Conservation (phyloP, 371 early-diverging fungal genomes). For the Zychaea mexicana region DNA sequence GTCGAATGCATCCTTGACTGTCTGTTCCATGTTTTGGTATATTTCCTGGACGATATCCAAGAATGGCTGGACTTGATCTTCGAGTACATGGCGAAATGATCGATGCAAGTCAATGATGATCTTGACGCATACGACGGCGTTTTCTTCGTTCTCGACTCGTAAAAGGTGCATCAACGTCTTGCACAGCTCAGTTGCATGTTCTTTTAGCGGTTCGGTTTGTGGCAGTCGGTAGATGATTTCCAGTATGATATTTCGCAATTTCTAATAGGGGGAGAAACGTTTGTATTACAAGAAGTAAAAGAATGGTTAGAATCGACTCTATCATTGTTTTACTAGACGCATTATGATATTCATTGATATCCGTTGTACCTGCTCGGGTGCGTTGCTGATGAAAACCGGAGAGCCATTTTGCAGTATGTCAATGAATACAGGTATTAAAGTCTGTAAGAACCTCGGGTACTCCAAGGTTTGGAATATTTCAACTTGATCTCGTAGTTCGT, state of each 20-base stretch:
- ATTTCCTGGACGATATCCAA: constrained; percentile 91
- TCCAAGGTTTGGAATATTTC: constrained; percentile 88
- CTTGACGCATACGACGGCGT: constrained; percentile 90
- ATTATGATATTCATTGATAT: too few species aligned
- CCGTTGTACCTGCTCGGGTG: constrained; percentile 90
- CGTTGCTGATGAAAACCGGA: constrained; percentile 80
- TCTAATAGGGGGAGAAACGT: constrained; percentile 55
- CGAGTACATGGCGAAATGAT: constrained; percentile 77
- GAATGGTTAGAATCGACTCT: too few species aligned
- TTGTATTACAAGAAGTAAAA: too few species aligned
- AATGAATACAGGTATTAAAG: constrained; percentile 83
- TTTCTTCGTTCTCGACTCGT: constrained; percentile 95
- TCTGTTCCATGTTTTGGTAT: constrained; percentile 87
- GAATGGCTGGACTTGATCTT: constrained; percentile 88
- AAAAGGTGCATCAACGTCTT: constrained; percentile 78
- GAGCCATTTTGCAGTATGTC: constrained; percentile 75
- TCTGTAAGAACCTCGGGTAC: constrained; percentile 75
- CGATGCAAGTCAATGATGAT: constrained; percentile 95
- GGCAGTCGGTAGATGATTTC: constrained; percentile 94
- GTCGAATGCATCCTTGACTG: constrained; percentile 81
- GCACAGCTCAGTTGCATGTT: constrained; percentile 61
- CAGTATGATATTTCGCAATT: constrained; percentile 87
- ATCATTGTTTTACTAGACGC: too few species aligned
- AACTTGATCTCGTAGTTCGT: constrained; percentile 89
- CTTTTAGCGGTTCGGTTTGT: constrained; percentile 76